Evolutionary conservation across 306 rosid genomes (phyloP), one percentile per base, ranked within the genome.

Genomic region (Comarum palustre): DNA sequence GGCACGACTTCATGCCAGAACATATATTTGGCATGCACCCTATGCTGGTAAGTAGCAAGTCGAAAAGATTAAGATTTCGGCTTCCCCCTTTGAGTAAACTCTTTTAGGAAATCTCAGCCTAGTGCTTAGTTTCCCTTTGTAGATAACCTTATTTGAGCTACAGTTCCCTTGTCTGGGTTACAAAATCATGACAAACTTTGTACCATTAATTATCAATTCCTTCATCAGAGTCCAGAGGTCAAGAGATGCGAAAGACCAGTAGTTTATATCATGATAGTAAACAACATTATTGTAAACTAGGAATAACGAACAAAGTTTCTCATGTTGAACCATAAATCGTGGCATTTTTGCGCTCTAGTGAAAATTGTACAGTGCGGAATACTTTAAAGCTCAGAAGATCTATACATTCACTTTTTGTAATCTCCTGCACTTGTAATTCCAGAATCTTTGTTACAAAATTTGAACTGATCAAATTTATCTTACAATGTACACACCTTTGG

Each of bases 1-100:
- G 99, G 78, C 99, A 94, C 17, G 96, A 94, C 78, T 94, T 94
- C 83, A 94, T 81, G 87, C 75, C 96, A 4, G 99, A 91, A 81
- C 96, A 94, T 74, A 82, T 94, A 78, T 50, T 89, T 74, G 80
- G 88, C 46, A 82, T 87, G 87, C 83, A 89, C 74, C 97, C 99
- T n/a, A 68, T 34, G 83, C 81, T 94, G 54, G 89, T 57, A 50
- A 84, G 75, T 58, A 88, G 94, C 87, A 82, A 83, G 63, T 86
- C 91, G 96, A 91, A 87, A 67, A 88, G 87, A 75, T 75, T 89
- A 79, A 79, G 91, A 77, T 65, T 91, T 69, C 79, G 79, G 78
- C 68, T 89, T 6, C 82, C 80, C 2, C 61, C 55, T 39, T 31
- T 73, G 41, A 31, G 54, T 31, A 79, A 82, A 38, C 0, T 65